phyloP scores from a whole-genome alignment of 2,329 filamentous ascomycete genomes.

The Lachnellula subtilissima region DNA sequence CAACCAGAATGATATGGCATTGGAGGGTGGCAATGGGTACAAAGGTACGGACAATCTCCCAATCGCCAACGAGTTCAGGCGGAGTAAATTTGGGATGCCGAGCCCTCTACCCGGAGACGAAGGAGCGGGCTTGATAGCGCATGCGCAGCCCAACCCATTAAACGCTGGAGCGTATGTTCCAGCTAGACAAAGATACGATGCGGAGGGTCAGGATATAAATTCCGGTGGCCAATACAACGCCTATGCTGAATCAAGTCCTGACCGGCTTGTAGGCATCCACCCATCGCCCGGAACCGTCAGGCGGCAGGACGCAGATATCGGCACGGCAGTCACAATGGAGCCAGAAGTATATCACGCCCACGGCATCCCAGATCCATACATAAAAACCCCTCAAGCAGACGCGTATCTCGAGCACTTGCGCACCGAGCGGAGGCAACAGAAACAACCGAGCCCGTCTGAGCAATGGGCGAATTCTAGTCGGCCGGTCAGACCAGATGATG shows the following conservation, averaged over 20 bases:
- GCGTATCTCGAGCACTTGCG: slow-evolving; percentile 18
- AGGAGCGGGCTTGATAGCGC: slow-evolving; percentile 25
- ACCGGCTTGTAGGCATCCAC: slow-evolving; percentile 11
- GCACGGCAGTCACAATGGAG: slow-evolving; percentile 19
- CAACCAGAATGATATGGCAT: slow-evolving; percentile 21
- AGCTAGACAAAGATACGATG: slow-evolving; percentile 28
- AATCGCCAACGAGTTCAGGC: slow-evolving; percentile 29
- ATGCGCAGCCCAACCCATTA: slow-evolving; percentile 29
- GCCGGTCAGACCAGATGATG: background rate
- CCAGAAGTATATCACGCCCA: slow-evolving; percentile 23
- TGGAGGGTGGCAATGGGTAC: slow-evolving; percentile 18
- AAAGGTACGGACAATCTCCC: slow-evolving; percentile 21
- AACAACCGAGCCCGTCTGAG: slow-evolving; percentile 15
- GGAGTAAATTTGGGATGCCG: slow-evolving; percentile 26
- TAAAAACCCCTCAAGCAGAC: slow-evolving; percentile 12
- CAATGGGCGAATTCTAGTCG: slow-evolving; percentile 15
- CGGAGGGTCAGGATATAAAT: slow-evolving; percentile 23
- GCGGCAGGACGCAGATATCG: slow-evolving; percentile 14
- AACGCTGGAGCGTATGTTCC: slow-evolving; percentile 24
- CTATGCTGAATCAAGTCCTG: slow-evolving; percentile 11
- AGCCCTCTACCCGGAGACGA: slow-evolving; percentile 21
- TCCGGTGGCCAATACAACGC: slow-evolving; percentile 11
- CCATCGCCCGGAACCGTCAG: slow-evolving; percentile 13
- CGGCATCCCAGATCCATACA: slow-evolving; percentile 9
- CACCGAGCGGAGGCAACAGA: slow-evolving; percentile 13